phyloP scores from a whole-genome alignment of 306 rosid genomes.

The Cyclanthera cordifolia region DNA sequence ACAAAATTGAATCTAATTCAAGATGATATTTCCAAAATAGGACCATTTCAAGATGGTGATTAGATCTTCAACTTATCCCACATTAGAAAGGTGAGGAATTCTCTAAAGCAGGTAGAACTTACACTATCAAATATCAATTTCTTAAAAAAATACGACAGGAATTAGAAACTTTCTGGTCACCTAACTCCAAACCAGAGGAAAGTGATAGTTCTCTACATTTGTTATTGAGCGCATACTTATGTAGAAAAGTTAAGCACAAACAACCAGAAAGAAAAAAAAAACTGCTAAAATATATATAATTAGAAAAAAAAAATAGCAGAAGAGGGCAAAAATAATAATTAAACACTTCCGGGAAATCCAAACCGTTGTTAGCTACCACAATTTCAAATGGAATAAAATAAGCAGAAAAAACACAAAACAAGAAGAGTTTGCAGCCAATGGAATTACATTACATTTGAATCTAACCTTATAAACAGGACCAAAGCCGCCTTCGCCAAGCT shows the following conservation, averaged over 20 bases:
- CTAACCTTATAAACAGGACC: constrained; percentile 91
- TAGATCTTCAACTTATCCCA: too few species aligned
- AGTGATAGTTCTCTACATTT: not conserved
- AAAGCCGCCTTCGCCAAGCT: constrained; percentile 92
- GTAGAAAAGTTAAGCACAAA: not conserved
- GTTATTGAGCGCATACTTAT: too few species aligned
- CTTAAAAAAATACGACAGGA: not conserved
- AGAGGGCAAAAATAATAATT: not conserved
- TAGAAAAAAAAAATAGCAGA: not conserved
- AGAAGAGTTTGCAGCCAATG: not conserved
- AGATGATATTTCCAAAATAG: too few species aligned
- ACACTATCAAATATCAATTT: not conserved
- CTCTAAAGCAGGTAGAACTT: too few species aligned
- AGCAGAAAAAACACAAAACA: not conserved
- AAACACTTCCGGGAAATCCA: not conserved
- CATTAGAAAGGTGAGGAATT: too few species aligned
- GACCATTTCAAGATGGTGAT: too few species aligned
- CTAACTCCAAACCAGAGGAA: not conserved
- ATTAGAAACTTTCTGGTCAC: not conserved
- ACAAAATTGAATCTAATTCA: too few species aligned
- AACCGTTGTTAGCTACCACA: not conserved
- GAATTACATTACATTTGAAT: not conserved
- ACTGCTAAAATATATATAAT: not conserved
- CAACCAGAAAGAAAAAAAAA: not conserved
- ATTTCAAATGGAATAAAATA: not conserved